phyloP scores from a whole-genome alignment of 139 green algal species.

The Bryopsis sp. region DNA sequence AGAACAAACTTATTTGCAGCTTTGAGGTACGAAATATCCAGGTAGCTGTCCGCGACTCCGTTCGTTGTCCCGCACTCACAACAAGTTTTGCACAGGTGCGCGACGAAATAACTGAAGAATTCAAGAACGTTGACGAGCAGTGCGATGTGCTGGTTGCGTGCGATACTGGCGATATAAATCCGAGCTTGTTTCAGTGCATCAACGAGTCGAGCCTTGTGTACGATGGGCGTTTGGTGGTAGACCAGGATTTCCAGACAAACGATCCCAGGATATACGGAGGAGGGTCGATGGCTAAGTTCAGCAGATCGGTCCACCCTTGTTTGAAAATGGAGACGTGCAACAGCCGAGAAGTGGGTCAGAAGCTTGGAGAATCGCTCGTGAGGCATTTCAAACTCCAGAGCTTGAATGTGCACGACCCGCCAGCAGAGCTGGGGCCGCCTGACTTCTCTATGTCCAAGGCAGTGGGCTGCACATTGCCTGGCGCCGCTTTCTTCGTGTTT shows the following conservation, averaged over 20 bases:
- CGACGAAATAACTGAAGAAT: too few relatives aligned
- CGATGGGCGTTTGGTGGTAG: conserved; percentile 60
- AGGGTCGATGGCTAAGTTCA: conserved; percentile 48
- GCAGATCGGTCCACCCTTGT: conserved; percentile 18
- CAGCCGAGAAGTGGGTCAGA: conserved; percentile 34
- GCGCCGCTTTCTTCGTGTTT: conserved; percentile 33
- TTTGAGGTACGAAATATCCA: not conserved
- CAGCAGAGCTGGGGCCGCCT: too few relatives aligned
- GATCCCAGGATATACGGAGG: conserved; percentile 46
- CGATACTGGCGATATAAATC: conserved; percentile 21
- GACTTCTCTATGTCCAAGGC: too few relatives aligned
- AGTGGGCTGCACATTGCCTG: conserved; percentile 37
- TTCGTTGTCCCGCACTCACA: too few relatives aligned
- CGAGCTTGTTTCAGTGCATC: conserved; percentile 36
- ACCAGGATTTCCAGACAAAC: conserved; percentile 45
- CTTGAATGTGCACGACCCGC: too few relatives aligned
- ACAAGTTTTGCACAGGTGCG: too few relatives aligned
- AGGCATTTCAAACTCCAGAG: too few relatives aligned
- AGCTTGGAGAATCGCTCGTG: too few relatives aligned
- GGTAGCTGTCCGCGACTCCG: not conserved
- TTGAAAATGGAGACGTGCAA: conserved; percentile 43
- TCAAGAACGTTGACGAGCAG: too few relatives aligned
- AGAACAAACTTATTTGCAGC: not conserved
- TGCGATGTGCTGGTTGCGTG: conserved; percentile 47
- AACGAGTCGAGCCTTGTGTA: conserved; percentile 46